A percentile compares a stretch with the other conserved stretches of the same genome.
phyloP scores from a whole-genome alignment of 2,329 filamentous ascomycete genomes.

The Teratosphaeria gauchensis region DNA sequence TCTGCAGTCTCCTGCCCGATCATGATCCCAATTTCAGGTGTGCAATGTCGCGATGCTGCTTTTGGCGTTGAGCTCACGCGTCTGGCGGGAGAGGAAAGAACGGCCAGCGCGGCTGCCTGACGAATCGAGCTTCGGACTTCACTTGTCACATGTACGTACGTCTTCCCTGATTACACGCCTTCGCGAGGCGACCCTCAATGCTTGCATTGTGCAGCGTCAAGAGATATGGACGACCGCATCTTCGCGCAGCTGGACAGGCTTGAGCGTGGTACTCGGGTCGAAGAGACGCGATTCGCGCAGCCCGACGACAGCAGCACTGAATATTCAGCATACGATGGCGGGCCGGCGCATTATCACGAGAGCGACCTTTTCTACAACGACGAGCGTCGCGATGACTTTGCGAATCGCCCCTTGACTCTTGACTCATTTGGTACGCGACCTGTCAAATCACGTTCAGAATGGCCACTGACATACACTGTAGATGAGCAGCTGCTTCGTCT shows the following conservation, averaged over 20 bases:
- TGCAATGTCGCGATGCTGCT: neutral
- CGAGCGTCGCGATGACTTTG: conserved; percentile 3
- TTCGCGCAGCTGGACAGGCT: conserved; percentile 21
- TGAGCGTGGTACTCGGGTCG: conserved; percentile 10
- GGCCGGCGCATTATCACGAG: neutral
- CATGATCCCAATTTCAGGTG: neutral
- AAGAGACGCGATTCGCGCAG: neutral
- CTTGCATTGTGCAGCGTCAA: neutral
- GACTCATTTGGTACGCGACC: conserved; percentile 40
- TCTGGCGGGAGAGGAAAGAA: neutral
- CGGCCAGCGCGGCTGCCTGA: neutral
- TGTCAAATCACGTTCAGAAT: conserved; percentile 2
- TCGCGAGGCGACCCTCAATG: neutral
- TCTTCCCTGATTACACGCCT: neutral
- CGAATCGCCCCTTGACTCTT: conserved; percentile 18
- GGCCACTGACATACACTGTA: conserved; percentile 13
- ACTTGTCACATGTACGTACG: neutral
- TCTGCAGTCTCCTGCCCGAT: neutral
- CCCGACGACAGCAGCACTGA: neutral
- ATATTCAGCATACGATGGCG: neutral
- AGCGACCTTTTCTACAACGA: conserved; percentile 2
- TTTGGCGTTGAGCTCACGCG: neutral
- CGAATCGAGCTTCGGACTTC: neutral
- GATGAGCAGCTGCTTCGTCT: conserved; percentile 27
- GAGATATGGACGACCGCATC: conserved; percentile 14